Evolutionary conservation across 176 grass and related monocot species (phyloP), one percentile per base, ranked within the genome.

Genomic region (Bromus sterilis): DNA sequence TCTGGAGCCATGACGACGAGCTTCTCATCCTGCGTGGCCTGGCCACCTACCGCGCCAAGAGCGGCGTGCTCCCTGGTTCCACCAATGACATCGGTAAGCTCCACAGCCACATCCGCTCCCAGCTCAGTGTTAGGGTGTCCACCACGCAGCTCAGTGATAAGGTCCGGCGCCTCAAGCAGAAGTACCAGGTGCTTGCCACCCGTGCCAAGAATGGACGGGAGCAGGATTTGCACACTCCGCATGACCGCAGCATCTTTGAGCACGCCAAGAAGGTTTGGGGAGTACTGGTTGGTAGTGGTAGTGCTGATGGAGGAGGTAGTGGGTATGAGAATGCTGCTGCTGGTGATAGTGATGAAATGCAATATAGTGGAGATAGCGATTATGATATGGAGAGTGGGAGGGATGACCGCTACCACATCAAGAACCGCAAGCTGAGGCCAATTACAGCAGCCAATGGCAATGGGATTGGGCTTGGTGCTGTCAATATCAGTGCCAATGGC

Each of bases 221-320:
- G 13, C 75, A 80, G 11, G 80, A 79, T 0, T 69, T 89, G 16
- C 64, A 82, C 62, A 87, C 76, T 4, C 37, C 35, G 26, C 93
- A 94, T 43, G 93, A 94, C 16, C 78, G 72, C 6, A 77, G 16
- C 41, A 73, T 80, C 58, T 91, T 76, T 68, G 78, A 91, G 25
- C 32, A 86, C 34, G 82, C 87, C 68, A 94, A 87, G 82, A 89
- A 87, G 75, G 77, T 94, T 20, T 94, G 93, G 89, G 77, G 89
- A n/a, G 3, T 2, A n/a, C n/a, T 55, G 9, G 57, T 11, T 36
- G 74, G 2, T 34, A 23, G 23, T 59, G 85, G 9, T 57, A 7
- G 67, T 55, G 78, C 21, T 62, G 77, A 15, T 20, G 82, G 41
- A 44, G 66, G 42, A 23, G 68, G 48, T 29, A 79, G 40, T 59